phyloP scores from a whole-genome alignment of 345 rosid genomes.

The Cardamine occulta region DNA sequence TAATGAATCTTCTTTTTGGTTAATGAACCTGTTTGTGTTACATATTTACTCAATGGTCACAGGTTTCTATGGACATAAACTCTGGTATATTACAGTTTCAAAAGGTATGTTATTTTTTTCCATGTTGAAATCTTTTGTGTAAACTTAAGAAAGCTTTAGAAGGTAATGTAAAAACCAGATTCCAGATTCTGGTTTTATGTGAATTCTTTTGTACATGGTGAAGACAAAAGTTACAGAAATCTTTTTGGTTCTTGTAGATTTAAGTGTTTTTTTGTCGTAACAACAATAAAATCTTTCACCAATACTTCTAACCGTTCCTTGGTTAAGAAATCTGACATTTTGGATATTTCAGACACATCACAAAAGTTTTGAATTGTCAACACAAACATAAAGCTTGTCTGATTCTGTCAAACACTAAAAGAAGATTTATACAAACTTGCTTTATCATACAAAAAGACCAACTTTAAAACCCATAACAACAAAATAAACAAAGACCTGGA shows the following conservation, averaged over 20 bases:
- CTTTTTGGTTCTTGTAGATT: constrained; percentile 16
- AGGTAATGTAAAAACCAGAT: constrained; percentile 36
- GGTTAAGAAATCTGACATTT: background rate
- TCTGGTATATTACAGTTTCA: constrained; percentile 15
- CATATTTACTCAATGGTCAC: constrained; percentile 28
- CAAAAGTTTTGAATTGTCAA: constrained; percentile 2
- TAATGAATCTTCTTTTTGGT: constrained; percentile 18
- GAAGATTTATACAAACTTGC: constrained; percentile 15
- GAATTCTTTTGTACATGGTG: constrained; percentile 71
- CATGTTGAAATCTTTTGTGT: constrained; percentile 28
- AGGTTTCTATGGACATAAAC: constrained; percentile 20
- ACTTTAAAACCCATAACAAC: background rate
- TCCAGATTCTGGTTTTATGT: constrained; percentile 37
- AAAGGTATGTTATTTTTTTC: constrained; percentile 9
- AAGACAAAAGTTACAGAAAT: constrained; percentile 16
- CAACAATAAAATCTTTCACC: background rate
- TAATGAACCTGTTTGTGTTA: constrained; percentile 32
- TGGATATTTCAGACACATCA: constrained; percentile 16
- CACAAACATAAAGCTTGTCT: constrained; percentile 15
- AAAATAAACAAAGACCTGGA: constrained; percentile 4
- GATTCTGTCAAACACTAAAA: constrained; percentile 3
- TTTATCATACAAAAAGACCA: constrained; percentile 29
- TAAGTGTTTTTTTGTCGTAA: constrained; percentile 1
- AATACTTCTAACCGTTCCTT: background rate
- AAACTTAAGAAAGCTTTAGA: constrained; percentile 41